A percentile compares a stretch with the other conserved stretches of the same genome.
phyloP scores from a whole-genome alignment of 2,329 filamentous ascomycete genomes.

The Herpotrichia juniperi region DNA sequence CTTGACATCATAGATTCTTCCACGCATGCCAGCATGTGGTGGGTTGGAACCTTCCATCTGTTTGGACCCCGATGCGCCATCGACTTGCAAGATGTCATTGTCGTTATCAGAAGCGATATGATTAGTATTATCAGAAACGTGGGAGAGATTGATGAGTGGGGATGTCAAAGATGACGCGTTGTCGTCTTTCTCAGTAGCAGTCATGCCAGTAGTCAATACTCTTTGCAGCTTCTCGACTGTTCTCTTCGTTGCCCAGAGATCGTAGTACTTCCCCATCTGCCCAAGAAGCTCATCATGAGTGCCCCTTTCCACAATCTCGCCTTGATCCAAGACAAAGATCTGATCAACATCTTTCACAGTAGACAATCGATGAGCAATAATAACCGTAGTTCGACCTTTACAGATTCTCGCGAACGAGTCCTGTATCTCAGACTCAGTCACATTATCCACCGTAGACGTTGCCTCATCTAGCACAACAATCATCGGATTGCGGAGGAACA shows the following conservation, averaged over 20 bases:
- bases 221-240: neutral
- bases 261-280: constrained; percentile 68
- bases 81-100: constrained; percentile 8
- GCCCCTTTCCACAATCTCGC: constrained; percentile 74
- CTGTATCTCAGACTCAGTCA: constrained; percentile 68
- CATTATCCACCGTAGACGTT: constrained; percentile 80
- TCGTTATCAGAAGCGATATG: neutral
- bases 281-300: constrained; percentile 77
- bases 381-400: constrained; percentile 65
- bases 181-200: neutral
- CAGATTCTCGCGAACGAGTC: constrained; percentile 61
- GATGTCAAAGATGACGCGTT: neutral
- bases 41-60: constrained; percentile 8
- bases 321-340: constrained; percentile 75
- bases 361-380: constrained; percentile 77
- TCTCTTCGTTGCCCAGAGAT: constrained; percentile 6
- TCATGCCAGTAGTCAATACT: neutral
- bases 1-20: constrained; percentile 4
- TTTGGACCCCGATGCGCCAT: constrained; percentile 14
- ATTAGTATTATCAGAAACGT: neutral
- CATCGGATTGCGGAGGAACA: constrained; percentile 76
- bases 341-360: constrained; percentile 83
- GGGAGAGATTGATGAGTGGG: constrained; percentile 1
- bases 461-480: constrained; percentile 84
- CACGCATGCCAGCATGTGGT: neutral